Evolutionary conservation across 768 basidiomycete species (phyloP), one percentile per base, ranked within the genome.

Genomic region (Psilocybe sp.): DNA sequence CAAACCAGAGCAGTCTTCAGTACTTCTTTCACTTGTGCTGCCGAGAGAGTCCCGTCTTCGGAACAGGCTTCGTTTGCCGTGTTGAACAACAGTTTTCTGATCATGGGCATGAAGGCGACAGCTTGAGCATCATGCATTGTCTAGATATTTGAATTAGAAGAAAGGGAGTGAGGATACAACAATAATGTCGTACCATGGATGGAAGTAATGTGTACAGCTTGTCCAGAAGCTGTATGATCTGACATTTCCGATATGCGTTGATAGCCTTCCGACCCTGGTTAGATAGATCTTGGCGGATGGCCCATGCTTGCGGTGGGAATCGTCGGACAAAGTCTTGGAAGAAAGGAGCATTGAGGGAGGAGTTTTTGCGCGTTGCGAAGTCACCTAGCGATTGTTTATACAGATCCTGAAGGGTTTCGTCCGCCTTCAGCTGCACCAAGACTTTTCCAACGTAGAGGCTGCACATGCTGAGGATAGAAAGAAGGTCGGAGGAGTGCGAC

Each of bases 351-450:
- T 87, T 85, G 40, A 95, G 75, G 23, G 79, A 73, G 3, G 92
- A 94, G 39, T 82, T 80, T 71, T 96, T 97, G 51, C 90, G 80
- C 5, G 81, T 82, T 51, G 87, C 72, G 60, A 90, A 95, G 64
- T 96, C 90, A 14, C 70, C 61, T 12, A 95, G 65, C 0, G 90
- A 91, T 54, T 69, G 68, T 42, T 71, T 74, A 63, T 96, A 95
- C 7, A 73, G 65, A n/a, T 68, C 63, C 1, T 80, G 53, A 8
- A 86, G 73, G 1, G 70, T 51, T 15, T 73, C 71, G n/a, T 76
- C 70, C 11, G 69, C 64, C 45, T 82, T 70, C 14, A 66, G 52
- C 34, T 69, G 70, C 23, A 75, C 52, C 38, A 76, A 55, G 1
- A 82, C 65, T 56, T 80, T 80, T 20, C 81, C 71, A 13, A 94